Conservation (phyloP, 805 yeast genomes). For the Candida coleopterorum region DNA sequence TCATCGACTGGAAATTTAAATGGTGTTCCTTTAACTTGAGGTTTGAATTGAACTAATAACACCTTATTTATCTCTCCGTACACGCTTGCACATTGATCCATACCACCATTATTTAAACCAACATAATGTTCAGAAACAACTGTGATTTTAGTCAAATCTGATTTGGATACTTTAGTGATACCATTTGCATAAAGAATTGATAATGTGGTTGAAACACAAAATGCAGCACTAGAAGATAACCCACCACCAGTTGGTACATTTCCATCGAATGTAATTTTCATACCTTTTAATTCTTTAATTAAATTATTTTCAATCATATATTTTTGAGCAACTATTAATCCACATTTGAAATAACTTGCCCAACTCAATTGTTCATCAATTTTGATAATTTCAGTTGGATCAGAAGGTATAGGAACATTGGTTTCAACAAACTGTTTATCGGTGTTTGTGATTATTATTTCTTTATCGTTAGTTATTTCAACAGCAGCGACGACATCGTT, state of each 20-base stretch:
- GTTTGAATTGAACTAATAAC: constrained; percentile 56
- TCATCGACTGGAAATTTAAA: constrained; percentile 48
- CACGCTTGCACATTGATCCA: constrained; percentile 73
- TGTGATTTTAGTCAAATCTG: constrained; percentile 54
- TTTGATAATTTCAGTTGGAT: constrained; percentile 29
- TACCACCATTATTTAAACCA: constrained; percentile 75
- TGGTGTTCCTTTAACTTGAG: constrained; percentile 51
- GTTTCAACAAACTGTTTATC: constrained; percentile 31
- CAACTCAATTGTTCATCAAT: constrained; percentile 45
- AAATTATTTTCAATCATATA: constrained; percentile 21
- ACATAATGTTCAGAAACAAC: constrained; percentile 65
- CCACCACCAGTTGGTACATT: constrained; percentile 73
- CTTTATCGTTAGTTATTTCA: constrained; percentile 19
- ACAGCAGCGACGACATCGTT: constrained; percentile 58
- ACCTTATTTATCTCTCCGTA: constrained; percentile 59
- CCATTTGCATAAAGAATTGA: constrained; percentile 53
- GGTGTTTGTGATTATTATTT: constrained; percentile 27
- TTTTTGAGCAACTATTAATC: constrained; percentile 54
- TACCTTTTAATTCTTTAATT: constrained; percentile 39
- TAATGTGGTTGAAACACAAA: constrained; percentile 60
- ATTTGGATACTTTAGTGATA: constrained; percentile 38
- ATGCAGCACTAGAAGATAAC: constrained; percentile 66
- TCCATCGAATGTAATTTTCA: constrained; percentile 54
- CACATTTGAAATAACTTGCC: constrained; percentile 69
- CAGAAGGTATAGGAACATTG: constrained; percentile 33